Evolutionary conservation across 768 basidiomycete genomes (phyloP), one percentile per base, ranked within the genome.

Genomic region (Leccinum barrowsii): DNA sequence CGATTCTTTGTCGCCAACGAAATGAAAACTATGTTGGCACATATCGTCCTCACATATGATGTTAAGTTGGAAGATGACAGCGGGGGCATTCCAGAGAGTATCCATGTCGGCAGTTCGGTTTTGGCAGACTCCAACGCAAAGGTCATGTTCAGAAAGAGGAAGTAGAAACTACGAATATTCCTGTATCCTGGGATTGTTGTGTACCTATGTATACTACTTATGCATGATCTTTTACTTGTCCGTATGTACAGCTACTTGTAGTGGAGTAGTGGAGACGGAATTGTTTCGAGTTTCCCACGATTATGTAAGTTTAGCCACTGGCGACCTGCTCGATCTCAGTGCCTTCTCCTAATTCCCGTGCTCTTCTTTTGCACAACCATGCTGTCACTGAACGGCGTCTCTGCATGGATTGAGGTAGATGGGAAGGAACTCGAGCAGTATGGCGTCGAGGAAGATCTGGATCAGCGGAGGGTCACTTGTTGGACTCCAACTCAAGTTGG

Each of bases 11-110:
- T 76, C 3, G 71, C 72, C 12, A 69, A 66, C 30, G 67, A 75
- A 55, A 63, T 82, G 65, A 82, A 82, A 63, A 64, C 74, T 0
- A 74, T 82, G 65, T 57, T 82, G 35, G 80, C 80, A 6, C 69
- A 79, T 56, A 50, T 83, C 4, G 59, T 82, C n/a, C 69, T 57
- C 69, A 21, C 52, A 2, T 62, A 62, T 19, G 61, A 62, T 34
- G 10, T 62, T 2, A 59, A 54, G 34, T 15, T 57, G 52, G 58
- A 30, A 30, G 28, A 54, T 26, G 52, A 47, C 10, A 34, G 21
- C 32, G 8, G 4, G 7, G 26, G 3, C 5, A 21, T 49, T 19
- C 24, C 32, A 6, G 24, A 11, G 12, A 5, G 19, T 47, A 24
- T 51, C n/a, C 8, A 17, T 17, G 3, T 47, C 7, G 49, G 44